phyloP scores from a whole-genome alignment of 140 eudicot genomes.

The Ambrosia hybrid region DNA sequence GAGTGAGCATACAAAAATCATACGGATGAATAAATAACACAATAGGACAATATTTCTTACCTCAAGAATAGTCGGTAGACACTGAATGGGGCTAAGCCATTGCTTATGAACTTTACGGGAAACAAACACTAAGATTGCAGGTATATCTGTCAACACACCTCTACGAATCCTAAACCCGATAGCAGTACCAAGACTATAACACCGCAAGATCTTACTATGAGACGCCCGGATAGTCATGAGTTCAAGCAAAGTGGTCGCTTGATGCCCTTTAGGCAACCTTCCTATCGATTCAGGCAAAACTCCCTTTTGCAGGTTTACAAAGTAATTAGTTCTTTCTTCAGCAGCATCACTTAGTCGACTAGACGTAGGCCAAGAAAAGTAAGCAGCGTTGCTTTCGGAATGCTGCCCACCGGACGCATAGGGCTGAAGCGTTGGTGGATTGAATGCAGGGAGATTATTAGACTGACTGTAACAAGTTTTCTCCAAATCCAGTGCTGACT shows the following conservation, averaged over 20 bases:
- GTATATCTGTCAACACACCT: conserved; percentile 88
- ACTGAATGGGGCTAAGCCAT: conserved; percentile 91
- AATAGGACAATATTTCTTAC: conserved; percentile 29
- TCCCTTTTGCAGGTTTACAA: conserved; percentile 85
- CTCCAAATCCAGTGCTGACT: conserved; percentile 85
- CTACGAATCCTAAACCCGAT: conserved; percentile 80
- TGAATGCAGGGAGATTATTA: conserved; percentile 49
- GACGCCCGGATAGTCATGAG: conserved; percentile 94
- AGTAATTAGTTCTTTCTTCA: conserved; percentile 84
- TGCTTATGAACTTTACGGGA: conserved; percentile 92
- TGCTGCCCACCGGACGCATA: conserved; percentile 88
- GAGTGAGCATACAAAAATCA: background rate
- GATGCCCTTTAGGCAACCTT: conserved; percentile 85
- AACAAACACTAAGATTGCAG: conserved; percentile 90
- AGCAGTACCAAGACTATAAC: conserved; percentile 95
- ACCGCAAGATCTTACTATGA: conserved; percentile 87
- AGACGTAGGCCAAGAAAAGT: conserved; percentile 88
- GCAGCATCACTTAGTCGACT: conserved; percentile 88
- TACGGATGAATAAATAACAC: background rate
- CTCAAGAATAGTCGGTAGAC: conserved; percentile 93
- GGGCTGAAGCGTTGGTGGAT: conserved; percentile 70
- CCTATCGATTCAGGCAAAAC: conserved; percentile 81
- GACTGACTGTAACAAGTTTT: conserved; percentile 54
- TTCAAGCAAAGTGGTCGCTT: conserved; percentile 87
- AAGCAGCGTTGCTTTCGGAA: conserved; percentile 78